Base-by-base conservation (phyloP, 2,329 filamentous ascomycete species). In the Aspergillus brasiliensis region DNA sequence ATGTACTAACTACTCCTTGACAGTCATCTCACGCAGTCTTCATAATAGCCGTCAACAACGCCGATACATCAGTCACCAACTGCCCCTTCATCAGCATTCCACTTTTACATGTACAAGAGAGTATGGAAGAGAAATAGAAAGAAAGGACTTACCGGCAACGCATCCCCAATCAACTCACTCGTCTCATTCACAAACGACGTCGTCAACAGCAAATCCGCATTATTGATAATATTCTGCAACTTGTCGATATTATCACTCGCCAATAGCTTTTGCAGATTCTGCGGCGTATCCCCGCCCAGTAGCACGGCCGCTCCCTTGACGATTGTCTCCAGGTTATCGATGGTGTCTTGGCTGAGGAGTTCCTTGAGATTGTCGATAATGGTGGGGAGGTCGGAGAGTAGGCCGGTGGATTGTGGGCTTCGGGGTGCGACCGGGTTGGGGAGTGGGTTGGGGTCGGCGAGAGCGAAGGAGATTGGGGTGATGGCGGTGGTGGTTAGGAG, bases 131-230 rank as follows among this genome's bases (percentile, higher is more conserved):
- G 5, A 13, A 28, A 23, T 3, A 15, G 13, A 8, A 4, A 47
- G 11, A n/a, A 38, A n/a, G 34, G 31, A 63, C 70, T 46, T 64
- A 75, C 73, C 62, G 73, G 73, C 27, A 71, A 69, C 17, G 72
- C 73, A 69, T 74, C 73, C 7, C 65, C 68, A 51, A 75, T 70
- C 44, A 75, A 56, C 2, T 67, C 69, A 2, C 65, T 65, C 4
- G 73, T 75, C 57, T 73, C 61, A 19, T 73, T 71, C 2, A 71
- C 70, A 44, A 74, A 69, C 38, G 65, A 64, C 1, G 64, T 52
- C 8, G 69, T 69, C 38, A 74, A 59, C 31, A 74, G 62, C 13
- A 63, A 60, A 38, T 65, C 66, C 42, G 71, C 72, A 56, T 71
- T 73, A 13, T 65, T 58, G n/a, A 73, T 60, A 3, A 73, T 53